Evolutionary conservation across 169 alveolate genomes (phyloP).

Genomic region (Plasmodium blacklocki): DNA sequence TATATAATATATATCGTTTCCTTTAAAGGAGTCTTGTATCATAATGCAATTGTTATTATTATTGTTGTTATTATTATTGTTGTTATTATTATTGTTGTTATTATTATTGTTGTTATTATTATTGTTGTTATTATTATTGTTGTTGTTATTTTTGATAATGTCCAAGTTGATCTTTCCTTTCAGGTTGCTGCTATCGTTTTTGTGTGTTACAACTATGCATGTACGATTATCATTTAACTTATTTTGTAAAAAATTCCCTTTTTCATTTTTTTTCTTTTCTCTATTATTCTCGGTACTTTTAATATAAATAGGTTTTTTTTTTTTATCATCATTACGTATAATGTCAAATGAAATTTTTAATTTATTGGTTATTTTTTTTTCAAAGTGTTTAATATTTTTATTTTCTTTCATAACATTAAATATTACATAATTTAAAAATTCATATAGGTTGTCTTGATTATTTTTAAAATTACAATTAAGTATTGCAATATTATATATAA

Average conservation of each 20-base stretch:
- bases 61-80: neutral
- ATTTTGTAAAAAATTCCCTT: too few species aligned
- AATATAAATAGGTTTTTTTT: slow-evolving; percentile 24
- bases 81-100: too few species aligned
- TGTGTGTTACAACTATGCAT: neutral
- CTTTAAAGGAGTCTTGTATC: too few species aligned
- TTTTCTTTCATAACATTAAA: slow-evolving; percentile 24
- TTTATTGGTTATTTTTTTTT: slow-evolving; percentile 26
- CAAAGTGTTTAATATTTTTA: slow-evolving; percentile 25
- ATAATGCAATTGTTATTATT: neutral
- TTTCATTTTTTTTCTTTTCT: neutral
- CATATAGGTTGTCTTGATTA: slow-evolving; percentile 11
- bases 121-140: neutral
- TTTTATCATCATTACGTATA: neutral
- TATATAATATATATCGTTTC: too few species aligned
- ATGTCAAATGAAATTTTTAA: neutral
- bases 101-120: too few species aligned
- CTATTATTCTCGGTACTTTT: neutral
- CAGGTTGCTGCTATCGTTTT: too few species aligned
- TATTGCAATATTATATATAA: slow-evolving; percentile 19
- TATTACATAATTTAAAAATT: slow-evolving; percentile 19
- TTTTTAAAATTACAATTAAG: slow-evolving; percentile 25
- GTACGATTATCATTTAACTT: neutral
- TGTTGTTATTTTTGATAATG: too few species aligned
- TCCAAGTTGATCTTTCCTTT: too few species aligned